Conservation (phyloP, 352 stramenopile species). For the Blastocystis sp. region DNA sequence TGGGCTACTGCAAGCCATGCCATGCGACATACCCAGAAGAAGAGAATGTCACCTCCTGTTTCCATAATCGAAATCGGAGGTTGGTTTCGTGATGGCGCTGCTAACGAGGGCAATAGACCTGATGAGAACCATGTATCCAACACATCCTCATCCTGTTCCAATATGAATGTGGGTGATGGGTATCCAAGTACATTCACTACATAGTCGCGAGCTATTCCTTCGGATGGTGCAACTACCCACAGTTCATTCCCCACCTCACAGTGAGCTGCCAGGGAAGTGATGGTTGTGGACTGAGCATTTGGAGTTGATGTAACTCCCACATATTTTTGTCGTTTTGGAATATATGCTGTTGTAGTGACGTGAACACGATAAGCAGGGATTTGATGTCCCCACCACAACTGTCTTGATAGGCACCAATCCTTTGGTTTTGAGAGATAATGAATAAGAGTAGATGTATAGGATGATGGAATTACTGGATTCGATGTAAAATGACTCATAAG, state of each 20-base stretch:
- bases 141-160: slow-evolving; percentile 94
- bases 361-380: slow-evolving; percentile 94
- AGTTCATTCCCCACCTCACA: background rate
- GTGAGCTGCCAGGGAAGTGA: background rate
- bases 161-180: background rate
- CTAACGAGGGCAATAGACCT: slow-evolving; percentile 90
- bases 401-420: slow-evolving; percentile 97
- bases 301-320: too few relatives aligned
- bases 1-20: slow-evolving; percentile 92
- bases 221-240: slow-evolving; percentile 74
- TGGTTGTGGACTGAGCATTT: background rate
- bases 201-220: slow-evolving; percentile 77
- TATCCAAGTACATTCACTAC: background rate
- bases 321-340: background rate
- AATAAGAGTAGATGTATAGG: slow-evolving; percentile 80
- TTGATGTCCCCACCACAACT: slow-evolving; percentile 98
- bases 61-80: slow-evolving; percentile 91
- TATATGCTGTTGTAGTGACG: slow-evolving; percentile 71
- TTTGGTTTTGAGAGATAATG: slow-evolving; percentile 96
- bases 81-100: slow-evolving; percentile 24
- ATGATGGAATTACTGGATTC: slow-evolving; percentile 72
- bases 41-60: slow-evolving; percentile 99
- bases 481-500: slow-evolving; percentile 75
- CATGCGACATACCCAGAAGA: slow-evolving; percentile 99
- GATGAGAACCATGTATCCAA: slow-evolving; percentile 98